Evolutionary conservation across 257 asterid species (phyloP).

Genomic region (Anisodus acutangulus): DNA sequence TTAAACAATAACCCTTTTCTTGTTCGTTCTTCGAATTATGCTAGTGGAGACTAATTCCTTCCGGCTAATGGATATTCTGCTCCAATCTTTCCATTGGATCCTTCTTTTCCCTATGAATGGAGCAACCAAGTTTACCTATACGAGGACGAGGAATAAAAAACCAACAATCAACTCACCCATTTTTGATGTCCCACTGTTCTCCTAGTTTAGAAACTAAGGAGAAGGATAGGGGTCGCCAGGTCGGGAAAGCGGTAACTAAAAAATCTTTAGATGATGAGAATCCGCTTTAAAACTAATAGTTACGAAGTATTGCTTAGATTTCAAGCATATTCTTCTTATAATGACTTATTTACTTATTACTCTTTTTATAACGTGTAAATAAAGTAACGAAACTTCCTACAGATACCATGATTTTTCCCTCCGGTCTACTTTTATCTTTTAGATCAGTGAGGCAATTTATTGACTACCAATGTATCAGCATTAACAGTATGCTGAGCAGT

Average conservation of each 20-base stretch:
- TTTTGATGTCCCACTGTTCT: constrained; percentile 11
- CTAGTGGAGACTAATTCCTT: neutral
- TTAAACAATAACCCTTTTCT: neutral
- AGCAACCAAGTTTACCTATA: neutral
- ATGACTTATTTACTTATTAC: neutral
- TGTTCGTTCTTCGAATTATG: neutral
- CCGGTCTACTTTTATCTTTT: neutral
- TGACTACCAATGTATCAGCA: neutral
- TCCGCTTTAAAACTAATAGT: neutral
- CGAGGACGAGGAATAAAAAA: neutral
- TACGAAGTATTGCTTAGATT: neutral
- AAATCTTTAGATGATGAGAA: neutral
- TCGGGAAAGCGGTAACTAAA: neutral
- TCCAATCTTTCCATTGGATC: constrained; percentile 30
- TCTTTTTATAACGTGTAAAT: neutral
- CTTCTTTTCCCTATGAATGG: constrained; percentile 27
- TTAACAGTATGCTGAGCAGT: neutral
- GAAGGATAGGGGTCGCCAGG: neutral
- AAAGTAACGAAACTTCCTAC: neutral
- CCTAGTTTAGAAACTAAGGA: neutral
- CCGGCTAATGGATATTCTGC: constrained; percentile 23
- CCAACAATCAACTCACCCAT: neutral
- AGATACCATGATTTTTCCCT: neutral
- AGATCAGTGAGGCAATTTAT: neutral
- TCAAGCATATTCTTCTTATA: neutral